Base-by-base conservation (phyloP, 768 basidiomycete species). In the Chiua virens region DNA sequence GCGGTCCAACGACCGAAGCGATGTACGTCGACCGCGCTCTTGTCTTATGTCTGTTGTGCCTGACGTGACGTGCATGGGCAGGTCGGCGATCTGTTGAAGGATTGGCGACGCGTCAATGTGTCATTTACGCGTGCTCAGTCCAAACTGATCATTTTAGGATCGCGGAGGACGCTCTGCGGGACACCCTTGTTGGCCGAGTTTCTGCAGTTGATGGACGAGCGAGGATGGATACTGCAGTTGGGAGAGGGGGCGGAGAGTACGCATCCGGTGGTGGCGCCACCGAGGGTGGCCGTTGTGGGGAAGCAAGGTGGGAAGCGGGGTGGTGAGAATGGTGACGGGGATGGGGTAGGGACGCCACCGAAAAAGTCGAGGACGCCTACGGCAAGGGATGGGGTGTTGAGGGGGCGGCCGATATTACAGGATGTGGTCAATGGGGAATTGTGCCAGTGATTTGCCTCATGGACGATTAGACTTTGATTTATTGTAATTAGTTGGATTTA, bases 81-180 rank as follows among this genome's bases (percentile, higher is more conserved):
- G 94, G 79, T 92, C 23, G 97, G 97, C 9, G 94, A 98, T 47
- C 78, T 99, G 3, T 75, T 98, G 22, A 92, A 89, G 59, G 97
- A 99, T 65, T 98, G 96, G 95, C 79, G 97, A 34, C 72, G 97
- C 30, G 86, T 98, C 78, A 99, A 99, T 63, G 97, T 99, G 17
- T 89, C 93, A 8, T 92, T 98, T 67, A 98, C 96, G 1, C 86
- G 97, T 15, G 96, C 95, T 0, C 83, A 87, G 48, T 81, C 82
- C 30, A 99, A 99, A 72, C 74, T 99, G 3, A 77, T 98, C 68
- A 87, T 99, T 51, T 78, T 99, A 59, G 96, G 97, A 5, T 95
- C 92, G 0, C 78, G 86, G 37, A 79, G 72, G 60, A 99, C 96
- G 1, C 76, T 99, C 10, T 67, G 80, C 37, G 64, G 67, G 23